Evolutionary conservation across 73 alveolate species (phyloP).

Genomic region (Tetrahymena malaccensis): DNA sequence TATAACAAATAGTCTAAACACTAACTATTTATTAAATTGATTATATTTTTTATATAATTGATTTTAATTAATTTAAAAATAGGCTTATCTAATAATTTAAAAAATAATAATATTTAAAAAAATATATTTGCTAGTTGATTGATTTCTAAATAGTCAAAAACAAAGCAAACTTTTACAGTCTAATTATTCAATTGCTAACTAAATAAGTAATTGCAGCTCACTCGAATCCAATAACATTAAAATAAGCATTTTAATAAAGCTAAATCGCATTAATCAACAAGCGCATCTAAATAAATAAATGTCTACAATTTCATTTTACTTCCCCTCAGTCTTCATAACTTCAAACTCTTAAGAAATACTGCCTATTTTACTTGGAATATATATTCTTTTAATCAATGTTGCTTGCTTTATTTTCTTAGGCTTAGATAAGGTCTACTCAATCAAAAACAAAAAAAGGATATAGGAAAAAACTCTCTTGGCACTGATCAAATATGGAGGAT

Average conservation of each 20-base stretch:
- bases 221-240: neutral
- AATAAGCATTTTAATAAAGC: neutral
- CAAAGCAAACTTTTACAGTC: neutral
- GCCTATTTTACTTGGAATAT: neutral
- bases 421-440: neutral
- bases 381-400: neutral
- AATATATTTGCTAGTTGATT: neutral
- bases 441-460: neutral
- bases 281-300: neutral
- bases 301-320: neutral
- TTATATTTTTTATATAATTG: neutral
- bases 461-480: neutral
- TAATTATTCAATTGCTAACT: neutral
- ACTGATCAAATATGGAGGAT: neutral
- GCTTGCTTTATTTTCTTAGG: neutral
- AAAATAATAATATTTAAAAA: neutral
- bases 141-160: neutral
- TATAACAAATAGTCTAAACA: too few species aligned
- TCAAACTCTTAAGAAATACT: neutral
- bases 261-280: neutral
- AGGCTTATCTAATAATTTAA: neutral
- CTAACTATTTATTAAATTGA: too few species aligned
- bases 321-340: neutral
- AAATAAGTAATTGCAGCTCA: neutral
- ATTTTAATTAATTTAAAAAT: neutral